These are phyloP conservation scores for Cudoniella acicularis DNA, from an alignment of 495 filamentous ascomycete genomes.

Conservation along the genomic window DNA sequence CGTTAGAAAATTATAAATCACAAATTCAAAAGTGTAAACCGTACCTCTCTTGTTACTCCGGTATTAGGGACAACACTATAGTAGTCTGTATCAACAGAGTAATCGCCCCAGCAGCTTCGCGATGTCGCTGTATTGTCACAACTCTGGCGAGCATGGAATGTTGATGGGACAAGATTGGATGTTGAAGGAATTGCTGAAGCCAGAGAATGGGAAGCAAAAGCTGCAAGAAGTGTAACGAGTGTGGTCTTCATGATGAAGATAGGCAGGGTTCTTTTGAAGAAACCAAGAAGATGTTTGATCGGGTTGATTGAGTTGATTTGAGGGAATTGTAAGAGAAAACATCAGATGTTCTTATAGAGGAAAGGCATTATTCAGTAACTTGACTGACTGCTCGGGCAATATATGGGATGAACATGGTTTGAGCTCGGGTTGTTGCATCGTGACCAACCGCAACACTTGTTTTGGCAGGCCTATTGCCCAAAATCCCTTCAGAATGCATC, in stretches of 20 bases:
- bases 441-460: background rate
- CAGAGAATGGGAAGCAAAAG: constrained; percentile 6
- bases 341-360: background rate
- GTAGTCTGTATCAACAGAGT: constrained; percentile 55
- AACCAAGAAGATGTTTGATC: constrained; percentile 2
- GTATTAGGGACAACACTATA: constrained; percentile 42
- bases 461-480: background rate
- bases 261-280: background rate
- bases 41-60: constrained; percentile 39
- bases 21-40: background rate
- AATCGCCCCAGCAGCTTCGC: constrained; percentile 39
- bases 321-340: background rate
- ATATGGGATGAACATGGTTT: background rate
- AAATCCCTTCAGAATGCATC: background rate
- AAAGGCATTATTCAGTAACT: background rate
- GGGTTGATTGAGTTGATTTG: background rate
- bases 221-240: constrained; percentile 3
- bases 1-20: background rate
- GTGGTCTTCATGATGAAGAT: constrained; percentile 15
- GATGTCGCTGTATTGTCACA: constrained; percentile 39
- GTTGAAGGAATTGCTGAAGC: constrained; percentile 16
- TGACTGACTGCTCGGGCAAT: background rate
- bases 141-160: constrained; percentile 6
- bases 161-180: constrained; percentile 1
- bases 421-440: background rate